A percentile compares a stretch with the other conserved stretches of the same genome.
These are phyloP conservation scores for Bruguiera gymnorhiza DNA, from an alignment of 345 rosid species.

Conservation along the genomic window DNA sequence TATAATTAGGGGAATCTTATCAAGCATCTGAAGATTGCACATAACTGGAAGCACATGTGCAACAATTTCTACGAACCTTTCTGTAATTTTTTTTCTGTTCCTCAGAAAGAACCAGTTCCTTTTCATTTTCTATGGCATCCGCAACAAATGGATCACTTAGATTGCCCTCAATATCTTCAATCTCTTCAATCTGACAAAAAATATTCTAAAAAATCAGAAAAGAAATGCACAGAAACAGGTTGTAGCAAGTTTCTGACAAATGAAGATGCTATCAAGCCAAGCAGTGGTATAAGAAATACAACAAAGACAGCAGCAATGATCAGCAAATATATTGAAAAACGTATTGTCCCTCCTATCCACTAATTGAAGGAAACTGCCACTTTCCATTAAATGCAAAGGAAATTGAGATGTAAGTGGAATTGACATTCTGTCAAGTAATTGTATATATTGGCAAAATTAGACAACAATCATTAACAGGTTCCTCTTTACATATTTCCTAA, in stretches of 20 bases:
- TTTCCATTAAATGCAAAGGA: not conserved
- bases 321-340: too few species aligned
- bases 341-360: too few species aligned
- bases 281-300: too few species aligned
- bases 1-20: too few species aligned
- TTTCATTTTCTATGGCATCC: slow-evolving; percentile 82
- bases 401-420: not conserved
- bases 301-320: too few species aligned
- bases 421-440: too few species aligned
- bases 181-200: slow-evolving; percentile 83
- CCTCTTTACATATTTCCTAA: too few species aligned
- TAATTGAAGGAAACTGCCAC: not conserved
- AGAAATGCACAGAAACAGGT: not conserved
- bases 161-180: slow-evolving; percentile 75
- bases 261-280: too few species aligned
- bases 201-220: slow-evolving; percentile 5
- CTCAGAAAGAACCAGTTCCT: slow-evolving; percentile 70
- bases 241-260: slow-evolving; percentile 8
- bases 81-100: slow-evolving; percentile 69
- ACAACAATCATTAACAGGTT: too few species aligned
- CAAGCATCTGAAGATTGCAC: not conserved
- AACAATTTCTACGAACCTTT: slow-evolving; percentile 50
- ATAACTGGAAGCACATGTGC: not conserved
- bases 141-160: slow-evolving; percentile 68
- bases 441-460: too few species aligned